These are phyloP conservation scores for Geotrichum carabidarum DNA, from an alignment of 1,139 yeast genomes.

Conservation along the genomic window DNA sequence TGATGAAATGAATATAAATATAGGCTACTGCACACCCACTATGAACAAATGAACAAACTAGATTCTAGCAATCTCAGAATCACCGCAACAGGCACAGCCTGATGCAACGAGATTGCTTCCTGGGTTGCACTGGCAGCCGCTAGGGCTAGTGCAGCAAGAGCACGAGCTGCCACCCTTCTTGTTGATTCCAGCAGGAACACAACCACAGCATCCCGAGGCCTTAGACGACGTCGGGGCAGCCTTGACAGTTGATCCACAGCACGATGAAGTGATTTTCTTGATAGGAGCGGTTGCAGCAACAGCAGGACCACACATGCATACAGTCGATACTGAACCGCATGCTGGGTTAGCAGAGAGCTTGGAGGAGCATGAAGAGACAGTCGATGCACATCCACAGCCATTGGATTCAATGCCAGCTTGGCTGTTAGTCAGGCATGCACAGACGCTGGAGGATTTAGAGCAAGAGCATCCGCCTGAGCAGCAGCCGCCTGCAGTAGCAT, in stretches of 20 bases:
- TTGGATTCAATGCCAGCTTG: background rate
- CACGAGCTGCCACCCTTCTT: constrained; percentile 6
- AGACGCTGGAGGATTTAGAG: background rate
- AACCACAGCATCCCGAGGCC: constrained; percentile 6
- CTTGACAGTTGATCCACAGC: constrained; percentile 3
- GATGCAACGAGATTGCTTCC: constrained; percentile 2
- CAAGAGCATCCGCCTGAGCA: background rate
- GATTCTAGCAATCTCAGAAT: constrained; percentile 14
- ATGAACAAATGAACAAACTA: background rate
- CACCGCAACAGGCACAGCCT: constrained; percentile 16
- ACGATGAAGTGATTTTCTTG: background rate
- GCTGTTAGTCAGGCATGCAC: background rate
- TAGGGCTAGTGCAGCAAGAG: constrained; percentile 7
- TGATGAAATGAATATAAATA: background rate
- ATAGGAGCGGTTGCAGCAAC: background rate
- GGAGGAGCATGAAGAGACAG: background rate
- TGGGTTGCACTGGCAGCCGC: constrained; percentile 15
- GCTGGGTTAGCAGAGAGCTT: constrained; percentile 2
- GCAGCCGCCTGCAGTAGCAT: background rate
- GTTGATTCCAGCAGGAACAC: constrained; percentile 5
- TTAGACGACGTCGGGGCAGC: constrained; percentile 7
- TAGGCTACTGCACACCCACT: too few relatives aligned
- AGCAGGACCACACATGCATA: background rate
- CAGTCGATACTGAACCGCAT: background rate
- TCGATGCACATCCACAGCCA: background rate